These are phyloP conservation scores for Aspergillus candidus DNA, from an alignment of 2,329 filamentous ascomycete species.

Conservation along the genomic window DNA sequence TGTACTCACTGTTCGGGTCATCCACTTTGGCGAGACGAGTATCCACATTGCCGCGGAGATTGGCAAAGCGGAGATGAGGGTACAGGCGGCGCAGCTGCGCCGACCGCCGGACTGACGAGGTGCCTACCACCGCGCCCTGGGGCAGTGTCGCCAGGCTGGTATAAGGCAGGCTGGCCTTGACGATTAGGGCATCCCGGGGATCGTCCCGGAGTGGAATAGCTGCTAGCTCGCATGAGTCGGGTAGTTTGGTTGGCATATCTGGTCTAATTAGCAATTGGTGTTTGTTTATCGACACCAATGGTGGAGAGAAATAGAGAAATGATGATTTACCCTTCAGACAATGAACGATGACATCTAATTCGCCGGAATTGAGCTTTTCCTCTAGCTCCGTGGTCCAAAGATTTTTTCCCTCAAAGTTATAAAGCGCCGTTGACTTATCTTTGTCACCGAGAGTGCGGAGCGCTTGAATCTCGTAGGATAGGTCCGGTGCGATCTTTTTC, in stretches of 20 bases:
- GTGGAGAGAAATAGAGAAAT: background rate
- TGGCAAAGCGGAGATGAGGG: constrained; percentile 66
- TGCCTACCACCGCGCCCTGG: constrained; percentile 71
- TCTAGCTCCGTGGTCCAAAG: constrained; percentile 83
- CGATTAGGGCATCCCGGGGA: constrained; percentile 55
- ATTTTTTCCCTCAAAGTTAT: constrained; percentile 53
- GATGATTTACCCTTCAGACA: constrained; percentile 57
- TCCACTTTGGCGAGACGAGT: constrained; percentile 79
- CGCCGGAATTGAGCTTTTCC: constrained; percentile 57
- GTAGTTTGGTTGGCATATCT: constrained; percentile 86
- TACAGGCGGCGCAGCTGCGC: constrained; percentile 73
- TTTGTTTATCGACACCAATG: background rate
- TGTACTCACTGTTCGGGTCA: constrained; percentile 60
- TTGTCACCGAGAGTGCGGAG: constrained; percentile 71
- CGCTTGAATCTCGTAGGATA: constrained; percentile 64
- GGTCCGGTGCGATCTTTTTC: constrained; percentile 56
- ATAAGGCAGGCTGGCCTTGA: constrained; percentile 48
- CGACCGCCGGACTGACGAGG: constrained; percentile 73
- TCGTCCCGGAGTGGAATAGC: constrained; percentile 70
- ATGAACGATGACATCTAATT: constrained; percentile 76
- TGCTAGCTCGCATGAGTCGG: constrained; percentile 63
- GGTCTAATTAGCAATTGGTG: background rate
- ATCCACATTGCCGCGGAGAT: constrained; percentile 77
- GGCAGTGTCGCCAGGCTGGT: constrained; percentile 64
- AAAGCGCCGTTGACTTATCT: constrained; percentile 76